Base-by-base conservation (phyloP, 2,329 filamentous ascomycete genomes). In the Colletotrichum scovillei region DNA sequence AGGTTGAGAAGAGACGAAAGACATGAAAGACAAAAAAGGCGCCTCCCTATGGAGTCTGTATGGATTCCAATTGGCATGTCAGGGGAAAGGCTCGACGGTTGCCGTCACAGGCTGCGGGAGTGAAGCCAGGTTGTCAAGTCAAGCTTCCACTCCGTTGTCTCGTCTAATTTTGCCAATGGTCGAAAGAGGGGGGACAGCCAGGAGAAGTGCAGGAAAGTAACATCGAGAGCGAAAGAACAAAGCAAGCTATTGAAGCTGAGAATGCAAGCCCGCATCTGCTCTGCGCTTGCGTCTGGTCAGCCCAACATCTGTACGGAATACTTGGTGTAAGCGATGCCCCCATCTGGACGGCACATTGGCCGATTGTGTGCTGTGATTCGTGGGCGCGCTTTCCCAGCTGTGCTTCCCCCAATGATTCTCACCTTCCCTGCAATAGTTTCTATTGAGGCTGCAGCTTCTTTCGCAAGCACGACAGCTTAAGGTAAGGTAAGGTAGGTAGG, bases 261-360 rank as follows among this genome's bases (percentile, higher is more conserved):
- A 49, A 49, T 49, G 42, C 42, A 49, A 49, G 42, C 42, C 42
- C 7, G 19, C 42, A 19, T 49, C 42, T n/a, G 42, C 32, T 35
- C 32, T 35, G 32, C 4, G 32, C 32, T 4, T 12, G 32, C 32
- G 11, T 35, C 42, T n/a, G 42, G 42, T 49, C 42, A 49, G 42
- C 42, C 16, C 42, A 49, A 49, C 42, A n/a, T n/a, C 42, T 49
- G 38, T 16, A 42, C 14, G 5, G 32, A 35, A 16, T 42, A 42
- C 38, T 49, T n/a, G 7, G 42, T 19, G 42, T n/a, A 60, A 53
- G 60, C 42, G 53, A 68, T 58, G 30, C 28, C 52, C 59, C 42
- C 69, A 63, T 67, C 57, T 5, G 57, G 69, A 72, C 58, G 32
- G 28, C 59, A 73, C 66, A 60, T 64, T 73, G 66, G 59, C 55